Base-by-base conservation (phyloP, 306 rosid species). In the Parietaria judaica region DNA sequence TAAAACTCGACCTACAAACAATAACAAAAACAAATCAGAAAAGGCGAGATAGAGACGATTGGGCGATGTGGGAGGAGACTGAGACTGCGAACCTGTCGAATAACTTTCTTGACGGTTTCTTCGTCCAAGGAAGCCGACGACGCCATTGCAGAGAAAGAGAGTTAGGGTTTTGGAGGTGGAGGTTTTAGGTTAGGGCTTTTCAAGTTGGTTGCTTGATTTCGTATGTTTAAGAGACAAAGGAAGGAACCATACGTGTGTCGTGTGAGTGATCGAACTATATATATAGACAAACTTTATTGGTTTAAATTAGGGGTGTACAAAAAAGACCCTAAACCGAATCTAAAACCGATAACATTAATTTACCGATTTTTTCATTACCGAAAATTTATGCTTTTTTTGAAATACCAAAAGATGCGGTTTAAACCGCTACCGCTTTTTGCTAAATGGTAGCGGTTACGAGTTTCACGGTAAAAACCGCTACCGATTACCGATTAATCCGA, bases 1-100 rank as follows among this genome's bases (percentile, higher is more conserved):
- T 90, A 90, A 66, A 87, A 90, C 81, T 90, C 97, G 15, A 90
- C 95, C 97, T 85, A 71, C 14, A 72, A 23, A 31, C 43, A 31
- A 52, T 14, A 66, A 38, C 9, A 15, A 4, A 15, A 1, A 51
- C 11, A 56, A 49, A 0, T 5, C 57, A 47, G 47, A 54, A 17
- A 36, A 37, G 65, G 41, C 5, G 39, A 12, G 2, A 36, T 41
- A 62, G 17, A 60, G 23, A 23, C 8, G 37, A 43, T 57, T 10
- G 7, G 4, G 56, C 3, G 3, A 5, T 6, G 35, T n/a, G 1
- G 11, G 11, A 38, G 7, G 10, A 35, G 41, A 48, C n/a, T 14
- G 6, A 8, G n/a, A n/a, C n/a, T n/a, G n/a, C 35, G 46, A 41
- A 86, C 97, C 79, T 90, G 97, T 70, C 97, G 84, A 51, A 84